Evolutionary conservation across 345 rosid species (phyloP).

Genomic region (Capsella bursapastoris): DNA sequence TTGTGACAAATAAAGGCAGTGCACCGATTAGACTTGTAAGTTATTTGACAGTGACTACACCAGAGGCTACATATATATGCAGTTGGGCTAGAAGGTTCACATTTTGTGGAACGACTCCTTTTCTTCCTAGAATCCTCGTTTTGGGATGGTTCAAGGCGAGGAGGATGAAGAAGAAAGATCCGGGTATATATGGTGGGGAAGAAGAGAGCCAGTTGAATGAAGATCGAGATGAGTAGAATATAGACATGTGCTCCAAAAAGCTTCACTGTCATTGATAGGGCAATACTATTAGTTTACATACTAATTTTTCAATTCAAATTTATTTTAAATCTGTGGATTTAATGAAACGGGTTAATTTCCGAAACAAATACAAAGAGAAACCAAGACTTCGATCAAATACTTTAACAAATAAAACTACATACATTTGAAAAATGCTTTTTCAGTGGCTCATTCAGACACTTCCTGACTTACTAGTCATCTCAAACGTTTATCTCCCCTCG

Average conservation of each 20-base stretch:
- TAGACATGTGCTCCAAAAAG: constrained; percentile 74
- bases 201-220: constrained; percentile 67
- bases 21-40: constrained; percentile 55
- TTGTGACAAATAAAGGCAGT: constrained; percentile 52
- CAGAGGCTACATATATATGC: constrained; percentile 75
- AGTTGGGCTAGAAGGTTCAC: constrained; percentile 69
- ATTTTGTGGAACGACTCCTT: constrained; percentile 52
- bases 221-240: constrained; percentile 64
- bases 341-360: constrained; percentile 5
- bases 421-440: no score
- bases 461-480: no score
- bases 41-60: constrained; percentile 83
- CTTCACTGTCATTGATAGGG: constrained; percentile 82
- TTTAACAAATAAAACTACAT: no score
- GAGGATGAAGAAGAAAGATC: constrained; percentile 33
- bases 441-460: no score
- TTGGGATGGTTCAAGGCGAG: constrained; percentile 23
- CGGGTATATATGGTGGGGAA: constrained; percentile 50
- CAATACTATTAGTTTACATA: constrained; percentile 11
- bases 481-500: background rate
- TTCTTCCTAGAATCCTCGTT: constrained; percentile 47
- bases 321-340: background rate
- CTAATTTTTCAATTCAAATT: background rate
- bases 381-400: no score
- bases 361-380: no score